A percentile compares a stretch with the other conserved stretches of the same genome.
These are phyloP conservation scores for Nicotiana tomentosiformis DNA, from an alignment of 257 asterid genomes.

Conservation along the genomic window DNA sequence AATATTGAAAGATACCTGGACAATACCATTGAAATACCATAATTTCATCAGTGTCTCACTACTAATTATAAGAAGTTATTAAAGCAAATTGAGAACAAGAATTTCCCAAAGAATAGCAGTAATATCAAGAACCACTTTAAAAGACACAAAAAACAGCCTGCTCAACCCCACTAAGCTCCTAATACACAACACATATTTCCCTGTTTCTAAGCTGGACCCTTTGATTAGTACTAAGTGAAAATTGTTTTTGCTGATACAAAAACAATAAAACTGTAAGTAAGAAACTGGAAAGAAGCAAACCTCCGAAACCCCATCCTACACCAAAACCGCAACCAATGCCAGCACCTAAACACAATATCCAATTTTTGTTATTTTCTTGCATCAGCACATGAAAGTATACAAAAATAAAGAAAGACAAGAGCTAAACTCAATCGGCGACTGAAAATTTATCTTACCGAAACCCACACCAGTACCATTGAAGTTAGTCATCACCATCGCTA, in stretches of 20 bases:
- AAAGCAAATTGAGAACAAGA: background rate
- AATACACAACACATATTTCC: background rate
- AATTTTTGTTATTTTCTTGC: background rate
- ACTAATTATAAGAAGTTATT: background rate
- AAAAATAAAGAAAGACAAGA: background rate
- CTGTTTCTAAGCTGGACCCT: background rate
- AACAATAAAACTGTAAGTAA: background rate
- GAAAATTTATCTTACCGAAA: constrained; percentile 35
- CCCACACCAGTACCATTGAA: constrained; percentile 79
- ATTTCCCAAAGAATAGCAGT: background rate
- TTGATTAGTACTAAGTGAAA: background rate
- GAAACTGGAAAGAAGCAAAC: constrained; percentile 24
- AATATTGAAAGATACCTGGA: background rate
- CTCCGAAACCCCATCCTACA: constrained; percentile 94
- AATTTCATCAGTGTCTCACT: background rate
- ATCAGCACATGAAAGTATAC: background rate
- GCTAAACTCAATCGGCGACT: background rate
- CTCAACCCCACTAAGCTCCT: background rate
- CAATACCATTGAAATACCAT: background rate
- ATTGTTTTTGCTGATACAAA: background rate
- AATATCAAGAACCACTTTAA: background rate
- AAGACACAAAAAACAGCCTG: background rate
- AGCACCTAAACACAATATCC: constrained; percentile 42
- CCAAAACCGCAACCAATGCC: constrained; percentile 93
- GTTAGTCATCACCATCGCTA: constrained; percentile 49